These are phyloP conservation scores for Smithsoniella earleae DNA, from an alignment of 163 green algal genomes.

Conservation along the genomic window DNA sequence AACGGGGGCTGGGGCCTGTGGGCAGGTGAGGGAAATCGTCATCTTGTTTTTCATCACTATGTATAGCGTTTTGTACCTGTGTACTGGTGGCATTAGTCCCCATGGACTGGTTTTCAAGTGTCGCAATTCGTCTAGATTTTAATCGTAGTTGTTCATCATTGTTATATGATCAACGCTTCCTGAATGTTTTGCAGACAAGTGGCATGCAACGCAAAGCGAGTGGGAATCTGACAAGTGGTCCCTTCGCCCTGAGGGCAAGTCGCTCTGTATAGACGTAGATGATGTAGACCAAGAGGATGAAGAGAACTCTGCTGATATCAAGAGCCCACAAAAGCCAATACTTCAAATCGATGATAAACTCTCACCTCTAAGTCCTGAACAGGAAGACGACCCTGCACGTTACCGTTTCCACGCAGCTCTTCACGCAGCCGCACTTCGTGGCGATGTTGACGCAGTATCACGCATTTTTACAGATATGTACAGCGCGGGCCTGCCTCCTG, in stretches of 20 bases:
- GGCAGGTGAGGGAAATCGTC: background rate
- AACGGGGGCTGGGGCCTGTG: background rate
- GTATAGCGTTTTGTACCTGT: background rate
- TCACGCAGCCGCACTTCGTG: background rate
- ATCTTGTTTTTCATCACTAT: background rate
- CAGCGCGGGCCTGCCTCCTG: background rate
- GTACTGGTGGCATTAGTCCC: background rate
- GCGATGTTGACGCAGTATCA: background rate
- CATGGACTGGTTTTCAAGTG: background rate
- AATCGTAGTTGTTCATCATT: background rate
- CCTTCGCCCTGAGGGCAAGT: background rate
- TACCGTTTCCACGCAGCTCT: slow-evolving; percentile 11
- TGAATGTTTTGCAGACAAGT: background rate
- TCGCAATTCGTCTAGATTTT: background rate
- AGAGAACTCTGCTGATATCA: background rate
- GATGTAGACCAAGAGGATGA: background rate
- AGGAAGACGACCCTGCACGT: background rate
- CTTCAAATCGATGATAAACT: background rate
- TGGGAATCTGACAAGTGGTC: background rate
- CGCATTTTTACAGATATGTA: background rate
- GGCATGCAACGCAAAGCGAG: background rate
- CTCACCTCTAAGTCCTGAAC: background rate
- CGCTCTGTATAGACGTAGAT: background rate
- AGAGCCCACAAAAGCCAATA: background rate
- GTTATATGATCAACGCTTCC: background rate